These are phyloP conservation scores for Xeromyces bisporus DNA, from an alignment of 495 filamentous ascomycete species.

Conservation along the genomic window DNA sequence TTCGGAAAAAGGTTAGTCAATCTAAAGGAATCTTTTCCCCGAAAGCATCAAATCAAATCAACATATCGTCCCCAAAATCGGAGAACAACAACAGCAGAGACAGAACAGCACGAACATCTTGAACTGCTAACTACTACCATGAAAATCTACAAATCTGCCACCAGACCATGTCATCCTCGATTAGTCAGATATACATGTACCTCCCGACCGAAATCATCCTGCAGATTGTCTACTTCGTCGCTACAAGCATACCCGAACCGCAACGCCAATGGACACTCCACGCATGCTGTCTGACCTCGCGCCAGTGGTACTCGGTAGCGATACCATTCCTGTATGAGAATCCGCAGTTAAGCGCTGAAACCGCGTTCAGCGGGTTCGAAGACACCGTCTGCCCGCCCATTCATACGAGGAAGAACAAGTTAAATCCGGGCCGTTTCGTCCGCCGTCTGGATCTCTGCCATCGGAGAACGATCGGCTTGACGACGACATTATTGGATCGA, in stretches of 20 bases:
- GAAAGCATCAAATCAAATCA: too few relatives aligned
- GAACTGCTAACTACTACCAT: too few relatives aligned
- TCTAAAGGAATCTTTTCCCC: too few relatives aligned
- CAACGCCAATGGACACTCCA: slow-evolving; percentile 29
- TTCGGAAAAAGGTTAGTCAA: too few relatives aligned
- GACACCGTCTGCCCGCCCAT: slow-evolving; percentile 44
- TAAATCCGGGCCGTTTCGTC: slow-evolving; percentile 38
- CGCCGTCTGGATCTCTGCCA: slow-evolving; percentile 42
- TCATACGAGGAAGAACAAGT: slow-evolving; percentile 35
- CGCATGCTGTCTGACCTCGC: slow-evolving; percentile 39
- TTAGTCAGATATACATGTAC: slow-evolving; percentile 7
- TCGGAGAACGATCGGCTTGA: slow-evolving; percentile 45
- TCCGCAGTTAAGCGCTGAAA: slow-evolving; percentile 30
- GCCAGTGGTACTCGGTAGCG: slow-evolving; percentile 46
- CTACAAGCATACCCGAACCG: slow-evolving; percentile 3
- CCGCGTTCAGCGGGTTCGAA: slow-evolving; percentile 41
- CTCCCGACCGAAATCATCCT: slow-evolving; percentile 39
- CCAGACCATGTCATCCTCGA: too few relatives aligned
- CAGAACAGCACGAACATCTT: too few relatives aligned
- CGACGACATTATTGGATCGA: slow-evolving; percentile 44
- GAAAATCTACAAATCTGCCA: too few relatives aligned
- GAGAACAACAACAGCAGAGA: too few relatives aligned
- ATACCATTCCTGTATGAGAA: slow-evolving; percentile 37
- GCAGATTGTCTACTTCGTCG: slow-evolving; percentile 21
- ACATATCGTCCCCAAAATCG: too few relatives aligned